Evolutionary conservation across 2,329 filamentous ascomycete genomes (phyloP).

Genomic region (Pseudogymnoascus verrucosus): DNA sequence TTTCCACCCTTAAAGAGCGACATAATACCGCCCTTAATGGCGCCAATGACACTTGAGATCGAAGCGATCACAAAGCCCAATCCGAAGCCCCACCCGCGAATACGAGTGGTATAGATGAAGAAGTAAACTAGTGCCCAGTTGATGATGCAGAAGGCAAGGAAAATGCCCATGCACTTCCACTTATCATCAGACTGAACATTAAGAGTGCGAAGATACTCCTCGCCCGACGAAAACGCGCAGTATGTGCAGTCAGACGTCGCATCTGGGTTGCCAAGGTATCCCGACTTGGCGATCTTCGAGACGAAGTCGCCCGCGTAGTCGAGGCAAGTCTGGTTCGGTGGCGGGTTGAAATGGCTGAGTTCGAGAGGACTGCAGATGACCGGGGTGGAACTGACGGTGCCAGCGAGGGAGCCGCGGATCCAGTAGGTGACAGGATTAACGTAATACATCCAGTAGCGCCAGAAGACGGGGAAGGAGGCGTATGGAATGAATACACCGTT

Average conservation of each 20-base stretch:
- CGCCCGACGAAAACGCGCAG: slow-evolving; percentile 50
- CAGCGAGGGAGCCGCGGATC: slow-evolving; percentile 47
- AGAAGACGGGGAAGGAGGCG: slow-evolving; percentile 52
- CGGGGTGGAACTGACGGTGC: slow-evolving; percentile 39
- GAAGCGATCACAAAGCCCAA: slow-evolving; percentile 48
- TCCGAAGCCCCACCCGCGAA: slow-evolving; percentile 64
- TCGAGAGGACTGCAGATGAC: slow-evolving; percentile 42
- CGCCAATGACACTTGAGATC: slow-evolving; percentile 34
- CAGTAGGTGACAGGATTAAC: slow-evolving; percentile 56
- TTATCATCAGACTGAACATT: slow-evolving; percentile 52
- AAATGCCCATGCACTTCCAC: slow-evolving; percentile 67
- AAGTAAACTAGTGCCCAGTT: slow-evolving; percentile 70
- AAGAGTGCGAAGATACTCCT: slow-evolving; percentile 51
- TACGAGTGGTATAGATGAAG: slow-evolving; percentile 66
- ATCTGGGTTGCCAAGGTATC: slow-evolving; percentile 52
- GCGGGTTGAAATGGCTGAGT: slow-evolving; percentile 35
- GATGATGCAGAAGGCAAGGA: slow-evolving; percentile 60
- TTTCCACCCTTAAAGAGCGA: background rate
- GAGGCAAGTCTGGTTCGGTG: slow-evolving; percentile 43
- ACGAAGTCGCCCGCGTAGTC: slow-evolving; percentile 50
- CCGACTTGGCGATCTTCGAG: slow-evolving; percentile 27
- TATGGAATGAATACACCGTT: slow-evolving; percentile 69
- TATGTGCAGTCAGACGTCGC: slow-evolving; percentile 49
- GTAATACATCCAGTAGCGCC: slow-evolving; percentile 49
- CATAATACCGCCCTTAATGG: slow-evolving; percentile 25